A percentile compares a stretch with the other conserved stretches of the same genome.
phyloP scores from a whole-genome alignment of 2,329 filamentous ascomycete genomes.

The Emmonsiellopsis sp. region DNA sequence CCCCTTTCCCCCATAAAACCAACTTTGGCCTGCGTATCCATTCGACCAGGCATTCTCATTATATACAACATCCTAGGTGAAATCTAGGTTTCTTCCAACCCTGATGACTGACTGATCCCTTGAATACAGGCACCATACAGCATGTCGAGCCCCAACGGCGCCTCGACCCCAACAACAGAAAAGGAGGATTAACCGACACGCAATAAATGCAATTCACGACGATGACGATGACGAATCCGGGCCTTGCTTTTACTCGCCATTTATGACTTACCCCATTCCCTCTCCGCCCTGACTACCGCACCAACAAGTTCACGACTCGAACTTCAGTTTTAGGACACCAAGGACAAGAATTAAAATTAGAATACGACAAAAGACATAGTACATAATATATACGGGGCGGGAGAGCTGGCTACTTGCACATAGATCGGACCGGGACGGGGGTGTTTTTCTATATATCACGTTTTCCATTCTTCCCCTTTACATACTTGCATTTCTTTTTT shows the following conservation, averaged over 20 bases:
- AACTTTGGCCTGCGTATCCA: background rate
- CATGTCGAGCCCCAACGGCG: constrained; percentile 57
- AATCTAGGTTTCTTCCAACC: background rate
- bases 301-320: too few species aligned
- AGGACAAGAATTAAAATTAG: too few species aligned
- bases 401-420: too few species aligned
- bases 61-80: too few species aligned
- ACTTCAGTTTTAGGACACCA: too few species aligned
- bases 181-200: background rate
- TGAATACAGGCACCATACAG: constrained; percentile 56
- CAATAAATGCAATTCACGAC: constrained; percentile 1
- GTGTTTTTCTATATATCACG: too few species aligned
- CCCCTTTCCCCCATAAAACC: background rate
- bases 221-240: background rate
- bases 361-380: too few species aligned
- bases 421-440: too few species aligned
- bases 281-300: background rate
- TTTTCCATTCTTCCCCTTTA: too few species aligned
- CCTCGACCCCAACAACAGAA: constrained; percentile 46
- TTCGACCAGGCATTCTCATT: background rate
- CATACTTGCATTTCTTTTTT: too few species aligned
- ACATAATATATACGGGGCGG: too few species aligned
- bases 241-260: background rate
- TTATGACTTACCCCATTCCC: background rate
- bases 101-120: background rate